Base-by-base conservation (phyloP, 1,284 basidiomycete species). In the Microbotryum lychnidis-dioicae region DNA sequence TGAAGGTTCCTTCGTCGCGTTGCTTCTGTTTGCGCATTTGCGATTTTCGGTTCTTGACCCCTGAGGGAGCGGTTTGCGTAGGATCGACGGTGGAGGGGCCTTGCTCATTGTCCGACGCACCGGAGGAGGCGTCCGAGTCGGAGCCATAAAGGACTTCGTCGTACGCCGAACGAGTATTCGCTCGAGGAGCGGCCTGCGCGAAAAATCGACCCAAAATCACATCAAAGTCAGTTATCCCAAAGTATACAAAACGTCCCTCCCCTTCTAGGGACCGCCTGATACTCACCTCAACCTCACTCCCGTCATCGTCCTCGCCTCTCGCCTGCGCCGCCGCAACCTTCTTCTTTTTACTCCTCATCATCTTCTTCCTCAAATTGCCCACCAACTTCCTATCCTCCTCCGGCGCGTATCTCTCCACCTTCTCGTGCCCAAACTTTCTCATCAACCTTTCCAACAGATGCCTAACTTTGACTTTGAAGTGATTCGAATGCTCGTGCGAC, bases 401-500 rank as follows among this genome's bases (percentile, higher is more conserved):
- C 65, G 82, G 87, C 4, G 80, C 77, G 53, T 74, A 68, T 53
- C 72, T 68, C 65, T 79, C 79, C 7, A 99, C 84, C 23, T 86
- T 85, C 55, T 93, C 85, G 80, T 84, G 96, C 0, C 87, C 87
- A 73, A 97, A 96, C 65, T 92, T 83, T 64, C 94, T 81, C 66
- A 98, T 82, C 82, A 98, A 85, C 52, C 96, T 84, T 79, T 98
- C 96, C 70, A 98, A 91, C 63, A 98, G 92, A 76, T 97, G 93
- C 51, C 91, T 84, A 16, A 97, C 90, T 78, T 97, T 97, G 59
- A 83, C 81, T 76, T 98, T 98, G 83, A 99, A 98, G 75, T 97
- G 94, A 74, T 98, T 97, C 76, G 94, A 94, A 79, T 98, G 93
- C 74, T 97, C 92, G 72, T 94, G 89, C 7, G 90, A 90, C 91